Base-by-base conservation (phyloP, 805 yeast genomes). In the Yueomyces sinensis region DNA sequence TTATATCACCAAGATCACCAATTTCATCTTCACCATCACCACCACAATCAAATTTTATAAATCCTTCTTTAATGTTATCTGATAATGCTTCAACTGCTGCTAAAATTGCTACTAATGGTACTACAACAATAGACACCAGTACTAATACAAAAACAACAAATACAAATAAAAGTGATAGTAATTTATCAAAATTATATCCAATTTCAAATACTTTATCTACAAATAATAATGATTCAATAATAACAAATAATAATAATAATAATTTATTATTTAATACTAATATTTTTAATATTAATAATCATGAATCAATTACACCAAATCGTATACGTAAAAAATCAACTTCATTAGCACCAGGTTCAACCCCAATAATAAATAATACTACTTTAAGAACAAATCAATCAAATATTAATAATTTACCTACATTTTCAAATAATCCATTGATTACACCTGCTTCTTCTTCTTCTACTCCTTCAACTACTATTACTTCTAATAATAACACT, bases 11-110 rank as follows among this genome's bases (percentile, higher is more conserved):
- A 7, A 22, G 9, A 7, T 22, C 24, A 11, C 28, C 28, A 25
- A n/a, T n/a, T 11, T 25, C 14, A 17, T 18, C 28, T 4, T 24
- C 22, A 7, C 11, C 13, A 3, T 13, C 19, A 4, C 15, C 18
- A 23, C 24, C 25, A 18, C 33, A 37, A 25, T 41, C 38, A 9
- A 39, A 42, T 33, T 50, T 49, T 35, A 49, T 50, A 29, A 47
- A 46, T 28, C 55, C 55, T n/a, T 49, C 55, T 15, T 43, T 49
- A 50, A 47, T 50, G 40, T 36, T 50, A 15, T 41, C 47, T 5
- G 53, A 50, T 6, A 46, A 41, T 31, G 51, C 51, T 3, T 49
- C 54, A 3, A 36, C 44, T 7, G 47, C 50, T 7, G 52, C 55
- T 2, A 49, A 44, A 32, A 38, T 48, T 14, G 52, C 53, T 1